Evolutionary conservation across 2,329 filamentous ascomycete genomes (phyloP).

Genomic region (Ophiocordyceps sinensis): DNA sequence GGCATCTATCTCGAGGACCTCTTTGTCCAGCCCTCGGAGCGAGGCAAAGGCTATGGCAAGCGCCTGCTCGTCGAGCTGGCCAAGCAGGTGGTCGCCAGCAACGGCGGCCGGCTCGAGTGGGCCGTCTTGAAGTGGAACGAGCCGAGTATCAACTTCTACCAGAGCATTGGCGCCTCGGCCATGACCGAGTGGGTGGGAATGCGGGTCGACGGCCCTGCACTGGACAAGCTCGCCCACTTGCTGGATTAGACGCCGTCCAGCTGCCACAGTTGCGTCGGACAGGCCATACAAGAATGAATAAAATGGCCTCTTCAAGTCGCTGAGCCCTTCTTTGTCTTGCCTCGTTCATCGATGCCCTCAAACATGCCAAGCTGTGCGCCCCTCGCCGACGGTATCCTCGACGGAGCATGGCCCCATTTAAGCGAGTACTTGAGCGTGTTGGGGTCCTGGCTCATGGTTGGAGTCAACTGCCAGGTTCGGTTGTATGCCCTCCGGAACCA

Average conservation of each 20-base stretch:
- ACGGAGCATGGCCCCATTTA: conserved; percentile 28
- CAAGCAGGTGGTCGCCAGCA: conserved; percentile 58
- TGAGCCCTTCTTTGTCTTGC: conserved; percentile 5
- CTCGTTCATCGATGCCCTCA: conserved; percentile 23
- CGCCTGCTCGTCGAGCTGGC: conserved; percentile 61
- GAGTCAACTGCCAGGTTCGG: conserved; percentile 28
- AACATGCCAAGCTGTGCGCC: conserved; percentile 30
- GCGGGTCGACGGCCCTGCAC: conserved; percentile 53
- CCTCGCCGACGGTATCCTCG: conserved; percentile 14
- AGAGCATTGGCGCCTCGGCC: conserved; percentile 49
- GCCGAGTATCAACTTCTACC: conserved; percentile 79
- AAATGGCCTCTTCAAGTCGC: conserved; percentile 1
- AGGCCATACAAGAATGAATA: no score
- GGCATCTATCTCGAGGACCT: conserved; percentile 92
- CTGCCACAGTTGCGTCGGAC: no score
- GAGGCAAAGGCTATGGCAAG: conserved; percentile 70
- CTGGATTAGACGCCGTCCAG: conserved; percentile 10
- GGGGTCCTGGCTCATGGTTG: conserved; percentile 23
- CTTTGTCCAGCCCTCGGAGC: conserved; percentile 58
- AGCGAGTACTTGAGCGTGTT: conserved; percentile 19
- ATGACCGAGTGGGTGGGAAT: conserved; percentile 64
- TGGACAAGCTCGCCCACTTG: conserved; percentile 44
- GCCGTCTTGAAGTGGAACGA: conserved; percentile 86
- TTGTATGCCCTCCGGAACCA: conserved; percentile 33
- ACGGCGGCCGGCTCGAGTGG: conserved; percentile 74